Base-by-base conservation (phyloP, 2,329 filamentous ascomycete species). In the Fusarium palustre region DNA sequence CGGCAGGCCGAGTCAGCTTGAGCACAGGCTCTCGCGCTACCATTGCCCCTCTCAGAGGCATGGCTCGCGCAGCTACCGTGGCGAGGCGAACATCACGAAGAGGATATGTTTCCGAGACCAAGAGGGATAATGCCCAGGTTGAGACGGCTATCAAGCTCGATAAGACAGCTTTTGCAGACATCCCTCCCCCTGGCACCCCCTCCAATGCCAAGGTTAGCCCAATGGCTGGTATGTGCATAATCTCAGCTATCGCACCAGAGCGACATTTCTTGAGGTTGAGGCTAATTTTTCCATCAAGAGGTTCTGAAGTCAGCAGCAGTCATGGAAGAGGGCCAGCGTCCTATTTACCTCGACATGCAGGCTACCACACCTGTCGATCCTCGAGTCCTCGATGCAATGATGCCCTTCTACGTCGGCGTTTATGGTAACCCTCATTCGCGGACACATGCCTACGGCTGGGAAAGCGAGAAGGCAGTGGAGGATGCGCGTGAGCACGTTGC, bases 281-380 rank as follows among this genome's bases (percentile, higher is more conserved):
- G 52, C 67, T 76, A 64, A 76, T 58, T 16, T 42, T 47, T 20
- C 11, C 7, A 36, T 42, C 24, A 63, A 87, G 92, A 92, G 70
- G 91, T 97, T 46, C 84, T 99, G 66, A 97, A 96, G 83, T 91
- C 97, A 79, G 95, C 94, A 11, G 94, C 93, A 15, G 85, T 97
- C 69, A 92, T 98, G 91, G 94, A 97, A 72, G 90, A 97, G 80
- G 96, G 96, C 61, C 91, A 92, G 66, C 87, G 96, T 63, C 96
- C 96, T 39, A 98, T 99, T 77, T 99, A 99, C 76, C 90, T 99
- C 55, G 96, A 99, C 78, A 97, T 97, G 91, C 96, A 99, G 82
- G 93, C 96, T 36, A 99, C 96, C 2, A 99, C 96, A 1, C 96
- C 96, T 20, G 90, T 96, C 63, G 96, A 99, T 75, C 96, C 96